Evolutionary conservation across 148 eudicot species (phyloP).

Genomic region (Suaeda aralocaspica): DNA sequence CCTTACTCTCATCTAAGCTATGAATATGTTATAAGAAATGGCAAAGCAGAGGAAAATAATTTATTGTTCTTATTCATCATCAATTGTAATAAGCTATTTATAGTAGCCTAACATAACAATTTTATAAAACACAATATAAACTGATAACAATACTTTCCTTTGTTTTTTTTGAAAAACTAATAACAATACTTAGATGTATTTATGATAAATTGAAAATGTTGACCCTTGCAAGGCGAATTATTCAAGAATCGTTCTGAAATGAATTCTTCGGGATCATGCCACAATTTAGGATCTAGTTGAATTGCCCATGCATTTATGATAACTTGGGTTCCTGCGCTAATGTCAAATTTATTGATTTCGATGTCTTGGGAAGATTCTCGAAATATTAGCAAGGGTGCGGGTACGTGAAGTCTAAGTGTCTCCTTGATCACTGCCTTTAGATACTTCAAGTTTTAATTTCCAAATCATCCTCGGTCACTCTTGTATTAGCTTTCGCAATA

Average conservation of each 20-base stretch:
- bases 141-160: no score
- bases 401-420: conserved; percentile 23
- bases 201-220: background rate
- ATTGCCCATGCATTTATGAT: conserved; percentile 9
- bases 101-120: no score
- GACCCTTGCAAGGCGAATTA: background rate
- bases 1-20: no score
- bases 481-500: background rate
- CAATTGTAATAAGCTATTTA: no score
- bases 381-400: conserved; percentile 1
- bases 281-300: background rate
- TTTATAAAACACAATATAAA: no score
- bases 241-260: background rate
- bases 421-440: conserved; percentile 24
- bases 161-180: no score
- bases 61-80: no score
- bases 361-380: conserved; percentile 3
- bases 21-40: no score
- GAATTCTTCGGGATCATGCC: background rate
- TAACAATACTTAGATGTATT: no score
- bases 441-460: conserved; percentile 11
- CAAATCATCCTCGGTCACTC: background rate
- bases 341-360: background rate
- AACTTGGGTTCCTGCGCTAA: conserved; percentile 3
- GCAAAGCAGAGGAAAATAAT: no score